phyloP scores from a whole-genome alignment of 441 rosid genomes.

The Aleurites moluccanus region DNA sequence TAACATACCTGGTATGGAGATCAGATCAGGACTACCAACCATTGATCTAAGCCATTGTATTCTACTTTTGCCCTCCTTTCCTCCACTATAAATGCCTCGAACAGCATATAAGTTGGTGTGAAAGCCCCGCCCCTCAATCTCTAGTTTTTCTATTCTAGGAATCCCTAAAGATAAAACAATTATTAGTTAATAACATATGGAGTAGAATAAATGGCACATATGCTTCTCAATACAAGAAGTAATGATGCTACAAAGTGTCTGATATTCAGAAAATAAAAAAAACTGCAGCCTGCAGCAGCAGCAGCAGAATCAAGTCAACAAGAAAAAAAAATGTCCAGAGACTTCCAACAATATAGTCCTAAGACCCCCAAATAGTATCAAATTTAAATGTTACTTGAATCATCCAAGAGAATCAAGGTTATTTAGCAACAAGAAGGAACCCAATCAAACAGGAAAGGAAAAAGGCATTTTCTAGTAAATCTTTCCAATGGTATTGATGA shows the following conservation, averaged over 20 bases:
- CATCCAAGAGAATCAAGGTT: neutral
- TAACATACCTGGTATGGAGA: constrained; percentile 80
- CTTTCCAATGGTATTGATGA: neutral
- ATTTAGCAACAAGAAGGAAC: neutral
- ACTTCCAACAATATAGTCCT: neutral
- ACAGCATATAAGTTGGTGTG: constrained; percentile 95
- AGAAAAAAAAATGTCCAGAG: neutral
- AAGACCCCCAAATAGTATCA: neutral
- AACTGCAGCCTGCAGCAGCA: neutral
- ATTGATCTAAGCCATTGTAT: constrained; percentile 97
- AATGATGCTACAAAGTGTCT: neutral
- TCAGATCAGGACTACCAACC: constrained; percentile 98
- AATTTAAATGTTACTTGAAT: neutral
- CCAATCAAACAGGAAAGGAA: neutral
- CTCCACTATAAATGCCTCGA: constrained; percentile 85
- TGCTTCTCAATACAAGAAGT: neutral
- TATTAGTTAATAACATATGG: constrained; percentile 7
- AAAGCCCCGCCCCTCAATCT: constrained; percentile 92
- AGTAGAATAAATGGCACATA: constrained; percentile 7
- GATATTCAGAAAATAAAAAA: constrained; percentile 6
- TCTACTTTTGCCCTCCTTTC: constrained; percentile 95
- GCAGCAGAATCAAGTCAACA: neutral
- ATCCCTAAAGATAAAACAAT: constrained; percentile 46
- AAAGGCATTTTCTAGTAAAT: neutral
- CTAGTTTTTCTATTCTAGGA: constrained; percentile 86